These are phyloP conservation scores for Rhizopogon sp. DNA, from an alignment of 768 basidiomycete species.

Conservation along the genomic window DNA sequence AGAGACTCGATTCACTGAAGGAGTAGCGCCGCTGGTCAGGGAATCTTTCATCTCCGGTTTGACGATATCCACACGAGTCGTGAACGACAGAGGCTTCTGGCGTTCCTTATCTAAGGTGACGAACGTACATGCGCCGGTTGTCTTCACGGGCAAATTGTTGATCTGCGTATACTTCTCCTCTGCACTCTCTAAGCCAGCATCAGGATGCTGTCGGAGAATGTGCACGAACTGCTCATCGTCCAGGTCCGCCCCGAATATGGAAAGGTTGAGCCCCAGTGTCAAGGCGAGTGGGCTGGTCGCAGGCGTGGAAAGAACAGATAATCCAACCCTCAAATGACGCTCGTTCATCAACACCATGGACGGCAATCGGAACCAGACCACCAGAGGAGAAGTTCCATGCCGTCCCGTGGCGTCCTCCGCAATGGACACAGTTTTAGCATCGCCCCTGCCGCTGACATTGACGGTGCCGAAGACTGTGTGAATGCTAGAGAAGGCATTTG, in stretches of 20 bases:
- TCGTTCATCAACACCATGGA: constrained; percentile 9
- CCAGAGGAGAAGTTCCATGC: constrained; percentile 10
- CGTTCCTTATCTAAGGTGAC: constrained; percentile 12
- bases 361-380: constrained; percentile 16
- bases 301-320: constrained; percentile 11
- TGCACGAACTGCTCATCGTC: constrained; percentile 12
- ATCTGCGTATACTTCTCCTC: constrained; percentile 14
- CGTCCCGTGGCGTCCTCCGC: constrained; percentile 13
- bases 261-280: constrained; percentile 10
- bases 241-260: constrained; percentile 12
- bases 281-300: constrained; percentile 6
- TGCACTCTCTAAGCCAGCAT: constrained; percentile 2
- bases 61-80: constrained; percentile 15
- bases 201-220: constrained; percentile 13
- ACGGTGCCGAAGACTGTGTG: constrained; percentile 17
- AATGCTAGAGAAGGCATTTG: constrained; percentile 15
- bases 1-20: constrained; percentile 10
- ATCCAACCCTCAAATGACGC: constrained; percentile 8
- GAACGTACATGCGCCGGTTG: background rate
- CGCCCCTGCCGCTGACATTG: constrained; percentile 12
- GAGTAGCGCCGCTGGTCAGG: constrained; percentile 13
- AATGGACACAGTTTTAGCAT: constrained; percentile 10
- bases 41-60: constrained; percentile 15
- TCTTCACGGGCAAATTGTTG: background rate
- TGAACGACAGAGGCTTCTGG: constrained; percentile 14